Conservation (phyloP, 257 asterid species). For the Nemophila menziesii region DNA sequence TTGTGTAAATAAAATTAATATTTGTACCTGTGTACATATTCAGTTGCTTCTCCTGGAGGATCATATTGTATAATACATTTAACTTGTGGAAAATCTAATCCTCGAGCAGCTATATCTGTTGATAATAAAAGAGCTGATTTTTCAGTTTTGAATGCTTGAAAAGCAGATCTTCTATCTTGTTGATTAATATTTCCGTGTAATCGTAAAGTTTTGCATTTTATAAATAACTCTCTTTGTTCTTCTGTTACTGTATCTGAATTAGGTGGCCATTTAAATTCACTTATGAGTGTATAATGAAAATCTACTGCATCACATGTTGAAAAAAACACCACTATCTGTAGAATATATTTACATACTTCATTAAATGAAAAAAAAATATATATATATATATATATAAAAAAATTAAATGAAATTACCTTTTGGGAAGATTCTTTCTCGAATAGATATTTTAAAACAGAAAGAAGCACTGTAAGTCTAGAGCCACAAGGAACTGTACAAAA, state of each 20-base stretch:
- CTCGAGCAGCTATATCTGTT: slow-evolving; percentile 94
- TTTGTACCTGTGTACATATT: slow-evolving; percentile 93
- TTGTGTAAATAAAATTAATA: no score
- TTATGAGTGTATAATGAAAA: slow-evolving; percentile 63
- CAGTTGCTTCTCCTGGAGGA: slow-evolving; percentile 98
- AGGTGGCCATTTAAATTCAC: slow-evolving; percentile 48
- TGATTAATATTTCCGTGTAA: slow-evolving; percentile 88
- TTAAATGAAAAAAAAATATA: no score
- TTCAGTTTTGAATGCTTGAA: slow-evolving; percentile 64
- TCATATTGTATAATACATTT: slow-evolving; percentile 92
- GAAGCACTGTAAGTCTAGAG: slow-evolving; percentile 80
- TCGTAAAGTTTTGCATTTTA: slow-evolving; percentile 64
- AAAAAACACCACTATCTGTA: slow-evolving; percentile 83
- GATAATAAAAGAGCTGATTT: slow-evolving; percentile 84
- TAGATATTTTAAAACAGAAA: slow-evolving; percentile 68
- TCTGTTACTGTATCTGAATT: slow-evolving; percentile 38
- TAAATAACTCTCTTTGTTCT: slow-evolving; percentile 38
- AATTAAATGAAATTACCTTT: slow-evolving; percentile 36
- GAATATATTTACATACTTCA: slow-evolving; percentile 5
- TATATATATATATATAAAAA: no score
- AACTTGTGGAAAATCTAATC: slow-evolving; percentile 93
- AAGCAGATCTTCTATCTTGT: slow-evolving; percentile 72
- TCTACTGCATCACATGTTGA: slow-evolving; percentile 96
- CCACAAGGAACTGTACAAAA: slow-evolving; percentile 76
- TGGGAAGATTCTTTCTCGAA: slow-evolving; percentile 76